Base-by-base conservation (phyloP, 768 basidiomycete species). In the Xerocomus brunneocitrinus region DNA sequence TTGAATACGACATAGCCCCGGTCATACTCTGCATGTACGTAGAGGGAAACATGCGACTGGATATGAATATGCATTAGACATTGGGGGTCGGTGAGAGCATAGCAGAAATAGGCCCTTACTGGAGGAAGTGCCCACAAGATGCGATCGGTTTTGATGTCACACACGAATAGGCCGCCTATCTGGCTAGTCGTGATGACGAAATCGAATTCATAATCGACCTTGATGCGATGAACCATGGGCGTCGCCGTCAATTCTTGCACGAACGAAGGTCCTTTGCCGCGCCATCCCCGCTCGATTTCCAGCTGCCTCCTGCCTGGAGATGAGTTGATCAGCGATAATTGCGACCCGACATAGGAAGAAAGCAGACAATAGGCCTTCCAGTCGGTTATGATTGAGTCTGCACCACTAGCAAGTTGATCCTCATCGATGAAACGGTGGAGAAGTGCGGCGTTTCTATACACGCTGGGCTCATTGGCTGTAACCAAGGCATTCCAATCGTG, bases 1-100 rank as follows among this genome's bases (percentile, higher is more conserved):
- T 90, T 85, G 63, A 89, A 87, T 45, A 91, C 70, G 44, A 90
- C 70, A 61, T 80, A 89, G 8, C 90, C 89, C 25, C 77, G 70
- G 13, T 74, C 81, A 56, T 89, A 92, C 67, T 91, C 90, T 58
- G 80, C 78, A 60, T 90, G 89, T 0, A 88, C 87, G 44, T 74
- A 45, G 32, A 52, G 47, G 50, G 4, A 7, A 19, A 34, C 50
- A 48, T 59, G 53, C 42, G 24, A 51, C 59, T 63, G 24, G 13
- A 38, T 24, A 28, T 32, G 10, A 24, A 48, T 53, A 9, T n/a
- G 22, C 7, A 25, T 43, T 19, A 67, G 52, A 32, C 4, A 31
- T 44, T 36, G 10, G 14, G 25, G 5, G 9, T 24, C 13, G 30
- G 24, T 24, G 19, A 39, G 38, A 39, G 19, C 7, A 14, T 19